phyloP scores from a whole-genome alignment of 1,139 yeast genomes.

The Hyphopichia wangnamkhiaoensis region DNA sequence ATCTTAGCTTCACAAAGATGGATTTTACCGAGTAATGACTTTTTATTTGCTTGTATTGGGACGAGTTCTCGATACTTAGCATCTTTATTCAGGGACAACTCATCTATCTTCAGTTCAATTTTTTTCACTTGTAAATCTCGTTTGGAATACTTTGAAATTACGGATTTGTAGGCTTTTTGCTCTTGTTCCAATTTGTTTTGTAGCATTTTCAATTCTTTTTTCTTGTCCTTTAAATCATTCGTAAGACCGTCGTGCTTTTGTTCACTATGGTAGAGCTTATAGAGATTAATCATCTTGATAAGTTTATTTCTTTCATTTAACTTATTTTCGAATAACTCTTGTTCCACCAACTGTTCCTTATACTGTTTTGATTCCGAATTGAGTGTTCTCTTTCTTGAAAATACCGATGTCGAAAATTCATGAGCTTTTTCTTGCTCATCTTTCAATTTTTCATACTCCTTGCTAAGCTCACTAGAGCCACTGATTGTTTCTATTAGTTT shows the following conservation, averaged over 20 bases:
- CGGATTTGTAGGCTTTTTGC: slow-evolving; percentile 27
- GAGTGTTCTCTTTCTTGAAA: slow-evolving; percentile 70
- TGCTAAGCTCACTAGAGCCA: slow-evolving; percentile 70
- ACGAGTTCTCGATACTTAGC: slow-evolving; percentile 49
- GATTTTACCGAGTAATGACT: slow-evolving; percentile 49
- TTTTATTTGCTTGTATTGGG: slow-evolving; percentile 58
- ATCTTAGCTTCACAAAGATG: slow-evolving; percentile 51
- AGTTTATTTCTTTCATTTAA: slow-evolving; percentile 49
- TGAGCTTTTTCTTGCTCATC: slow-evolving; percentile 70
- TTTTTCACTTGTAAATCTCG: slow-evolving; percentile 44
- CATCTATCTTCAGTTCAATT: slow-evolving; percentile 38
- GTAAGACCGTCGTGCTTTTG: slow-evolving; percentile 36
- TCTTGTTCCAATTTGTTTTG: slow-evolving; percentile 23
- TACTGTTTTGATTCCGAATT: slow-evolving; percentile 80
- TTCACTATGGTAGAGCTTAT: slow-evolving; percentile 71
- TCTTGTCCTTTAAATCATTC: slow-evolving; percentile 26
- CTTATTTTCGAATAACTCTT: slow-evolving; percentile 64
- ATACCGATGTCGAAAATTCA: slow-evolving; percentile 63
- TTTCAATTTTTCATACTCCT: slow-evolving; percentile 67
- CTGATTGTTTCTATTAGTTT: slow-evolving; percentile 77
- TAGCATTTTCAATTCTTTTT: slow-evolving; percentile 28
- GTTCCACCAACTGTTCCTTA: slow-evolving; percentile 73
- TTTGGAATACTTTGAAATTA: slow-evolving; percentile 49
- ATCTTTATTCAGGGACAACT: slow-evolving; percentile 43
- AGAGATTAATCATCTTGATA: slow-evolving; percentile 53